These are phyloP conservation scores for Schwanniomyces pseudopolymorphus DNA, from an alignment of 805 yeast genomes.

Conservation along the genomic window DNA sequence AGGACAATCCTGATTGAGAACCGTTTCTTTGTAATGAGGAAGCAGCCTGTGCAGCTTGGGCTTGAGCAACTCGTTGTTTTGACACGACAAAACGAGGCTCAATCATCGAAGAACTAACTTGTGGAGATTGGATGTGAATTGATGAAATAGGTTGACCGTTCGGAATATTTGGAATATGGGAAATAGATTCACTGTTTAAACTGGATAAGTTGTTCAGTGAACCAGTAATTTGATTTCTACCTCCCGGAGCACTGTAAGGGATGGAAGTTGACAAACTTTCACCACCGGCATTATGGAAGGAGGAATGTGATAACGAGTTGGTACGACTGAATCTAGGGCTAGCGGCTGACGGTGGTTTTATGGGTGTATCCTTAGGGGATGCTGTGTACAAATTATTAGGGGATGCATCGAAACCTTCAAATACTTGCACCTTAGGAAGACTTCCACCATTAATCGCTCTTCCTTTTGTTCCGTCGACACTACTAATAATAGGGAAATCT, in stretches of 20 bases:
- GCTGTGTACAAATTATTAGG: conserved; percentile 1
- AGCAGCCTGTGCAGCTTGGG: conserved; percentile 37
- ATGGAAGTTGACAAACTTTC: conserved; percentile 57
- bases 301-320: conserved; percentile 39
- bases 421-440: conserved; percentile 1
- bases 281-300: conserved; percentile 31
- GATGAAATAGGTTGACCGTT: conserved; percentile 61
- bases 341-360: conserved; percentile 20
- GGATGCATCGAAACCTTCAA: conserved; percentile 9
- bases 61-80: conserved; percentile 65
- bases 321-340: conserved; percentile 44
- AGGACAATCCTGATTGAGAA: conserved; percentile 50
- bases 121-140: conserved; percentile 70
- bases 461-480: background rate
- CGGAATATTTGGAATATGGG: conserved; percentile 49
- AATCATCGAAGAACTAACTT: conserved; percentile 56
- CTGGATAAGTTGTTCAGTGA: conserved; percentile 1
- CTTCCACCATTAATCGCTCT: background rate
- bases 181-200: conserved; percentile 5
- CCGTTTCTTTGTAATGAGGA: conserved; percentile 35
- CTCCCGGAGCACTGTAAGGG: conserved; percentile 74
- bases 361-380: conserved; percentile 13
- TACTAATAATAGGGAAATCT: background rate
- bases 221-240: conserved; percentile 27
- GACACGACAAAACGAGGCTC: conserved; percentile 86